Percentiles rank a stretch among this genome's conserved stretches.
Conservation (phyloP, 345 rosid species). For the Litchi chinensis region DNA sequence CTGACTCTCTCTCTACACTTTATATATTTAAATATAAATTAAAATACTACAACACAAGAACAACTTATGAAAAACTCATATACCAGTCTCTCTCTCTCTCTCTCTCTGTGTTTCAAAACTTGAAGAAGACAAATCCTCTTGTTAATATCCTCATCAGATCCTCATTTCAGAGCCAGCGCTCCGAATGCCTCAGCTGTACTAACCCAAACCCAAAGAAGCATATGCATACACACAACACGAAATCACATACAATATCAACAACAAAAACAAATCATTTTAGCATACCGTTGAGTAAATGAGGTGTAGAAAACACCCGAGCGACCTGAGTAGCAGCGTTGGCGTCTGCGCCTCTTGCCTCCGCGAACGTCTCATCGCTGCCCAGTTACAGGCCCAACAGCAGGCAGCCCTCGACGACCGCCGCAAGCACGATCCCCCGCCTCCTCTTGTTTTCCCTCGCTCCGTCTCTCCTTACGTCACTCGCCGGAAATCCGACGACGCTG, state of each 20-base stretch:
- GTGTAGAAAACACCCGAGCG: constrained; percentile 72
- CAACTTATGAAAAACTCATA: not conserved
- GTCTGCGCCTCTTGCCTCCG: constrained; percentile 96
- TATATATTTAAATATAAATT: constrained; percentile 11
- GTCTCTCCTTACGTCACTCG: constrained; percentile 77
- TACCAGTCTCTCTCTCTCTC: not conserved
- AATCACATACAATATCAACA: not conserved
- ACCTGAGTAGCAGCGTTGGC: constrained; percentile 70
- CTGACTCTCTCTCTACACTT: not conserved
- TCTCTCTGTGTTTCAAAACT: not conserved
- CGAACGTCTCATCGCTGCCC: constrained; percentile 54
- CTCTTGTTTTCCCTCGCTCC: constrained; percentile 74
- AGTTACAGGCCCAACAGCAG: constrained; percentile 29
- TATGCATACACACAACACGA: not conserved
- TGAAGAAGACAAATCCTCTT: constrained; percentile 23
- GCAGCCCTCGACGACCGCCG: constrained; percentile 26
- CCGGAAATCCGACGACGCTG: constrained; percentile 55
- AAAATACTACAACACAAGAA: not conserved
- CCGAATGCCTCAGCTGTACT: not conserved
- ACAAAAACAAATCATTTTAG: too few relatives aligned
- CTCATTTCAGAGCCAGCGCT: not conserved
- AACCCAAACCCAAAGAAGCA: not conserved
- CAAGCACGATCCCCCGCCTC: constrained; percentile 37
- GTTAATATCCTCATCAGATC: constrained; percentile 34
- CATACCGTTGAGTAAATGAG: constrained; percentile 47